Evolutionary conservation across 176 grass and related monocot genomes (phyloP).

Genomic region (Secale cereale): DNA sequence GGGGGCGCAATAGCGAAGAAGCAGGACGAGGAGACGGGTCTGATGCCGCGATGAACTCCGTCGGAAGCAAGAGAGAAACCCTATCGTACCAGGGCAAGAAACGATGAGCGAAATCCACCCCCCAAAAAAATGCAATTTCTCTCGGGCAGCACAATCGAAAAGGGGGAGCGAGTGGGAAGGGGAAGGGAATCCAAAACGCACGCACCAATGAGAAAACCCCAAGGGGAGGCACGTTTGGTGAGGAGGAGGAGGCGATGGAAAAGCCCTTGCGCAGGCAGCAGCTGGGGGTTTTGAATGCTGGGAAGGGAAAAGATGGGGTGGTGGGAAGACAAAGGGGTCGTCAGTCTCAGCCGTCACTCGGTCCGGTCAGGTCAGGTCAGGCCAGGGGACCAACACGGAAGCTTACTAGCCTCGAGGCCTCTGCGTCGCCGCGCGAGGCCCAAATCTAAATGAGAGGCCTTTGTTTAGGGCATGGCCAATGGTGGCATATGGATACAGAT

Average conservation of each 20-base stretch:
- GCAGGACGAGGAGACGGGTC: not conserved
- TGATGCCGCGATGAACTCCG: not conserved
- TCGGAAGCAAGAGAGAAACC: not conserved
- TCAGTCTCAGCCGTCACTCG: not conserved
- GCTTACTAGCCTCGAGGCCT: no score
- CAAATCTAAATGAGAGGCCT: no score
- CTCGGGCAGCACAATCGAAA: not conserved
- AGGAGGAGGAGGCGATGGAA: not conserved
- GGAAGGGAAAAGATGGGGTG: not conserved
- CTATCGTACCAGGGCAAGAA: not conserved
- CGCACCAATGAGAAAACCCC: not conserved
- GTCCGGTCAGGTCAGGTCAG: not conserved
- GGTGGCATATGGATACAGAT: no score
- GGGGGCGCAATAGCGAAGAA: not conserved
- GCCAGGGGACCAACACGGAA: no score
- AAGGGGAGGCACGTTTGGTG: not conserved
- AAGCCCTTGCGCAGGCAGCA: not conserved
- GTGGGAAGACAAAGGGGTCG: not conserved
- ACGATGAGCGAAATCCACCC: not conserved
- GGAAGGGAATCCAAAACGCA: not conserved
- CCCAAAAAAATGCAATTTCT: not conserved
- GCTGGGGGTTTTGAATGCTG: not conserved
- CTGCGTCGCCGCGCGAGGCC: no score
- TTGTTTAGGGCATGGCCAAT: no score
- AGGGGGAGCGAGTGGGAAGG: not conserved